Conservation (phyloP, 345 rosid species). For the Eucalyptus sideroxylon region DNA sequence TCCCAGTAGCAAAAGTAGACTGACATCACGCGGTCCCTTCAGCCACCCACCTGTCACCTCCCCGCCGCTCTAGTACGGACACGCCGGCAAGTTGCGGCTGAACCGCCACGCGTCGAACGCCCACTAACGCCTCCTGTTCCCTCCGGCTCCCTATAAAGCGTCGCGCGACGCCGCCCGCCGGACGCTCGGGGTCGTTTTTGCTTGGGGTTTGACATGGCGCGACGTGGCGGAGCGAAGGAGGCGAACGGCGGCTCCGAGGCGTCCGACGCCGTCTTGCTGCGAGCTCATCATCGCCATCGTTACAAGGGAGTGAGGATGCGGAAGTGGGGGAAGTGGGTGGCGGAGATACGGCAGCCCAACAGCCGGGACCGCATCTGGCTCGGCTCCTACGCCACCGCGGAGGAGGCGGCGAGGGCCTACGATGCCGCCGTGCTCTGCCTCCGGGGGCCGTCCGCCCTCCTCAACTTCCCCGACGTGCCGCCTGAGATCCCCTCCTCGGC, state of each 20-base stretch:
- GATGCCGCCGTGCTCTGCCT: conserved; percentile 49
- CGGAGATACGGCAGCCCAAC: conserved; percentile 51
- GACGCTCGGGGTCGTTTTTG: neutral
- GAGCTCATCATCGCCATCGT: neutral
- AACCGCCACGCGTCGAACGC: neutral
- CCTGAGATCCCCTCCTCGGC: conserved; percentile 11
- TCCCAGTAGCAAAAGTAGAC: too few relatives aligned
- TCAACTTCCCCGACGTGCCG: conserved; percentile 33
- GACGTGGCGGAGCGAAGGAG: neutral
- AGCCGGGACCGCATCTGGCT: conserved; percentile 51
- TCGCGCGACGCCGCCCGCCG: neutral
- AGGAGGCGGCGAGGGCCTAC: conserved; percentile 62
- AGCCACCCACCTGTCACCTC: neutral
- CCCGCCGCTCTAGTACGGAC: neutral
- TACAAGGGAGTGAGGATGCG: conserved; percentile 47
- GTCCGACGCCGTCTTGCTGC: neutral
- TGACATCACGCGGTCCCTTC: neutral
- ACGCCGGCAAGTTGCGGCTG: neutral
- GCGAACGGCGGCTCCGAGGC: neutral
- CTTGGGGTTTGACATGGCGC: neutral
- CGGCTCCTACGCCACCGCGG: conserved; percentile 44
- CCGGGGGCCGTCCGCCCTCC: conserved; percentile 29
- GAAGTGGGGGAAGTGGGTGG: conserved; percentile 80
- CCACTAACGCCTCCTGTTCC: neutral
- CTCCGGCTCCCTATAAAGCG: neutral